Conservation (phyloP, 2,329 filamentous ascomycete genomes). For the Ciborinia camelliae region DNA sequence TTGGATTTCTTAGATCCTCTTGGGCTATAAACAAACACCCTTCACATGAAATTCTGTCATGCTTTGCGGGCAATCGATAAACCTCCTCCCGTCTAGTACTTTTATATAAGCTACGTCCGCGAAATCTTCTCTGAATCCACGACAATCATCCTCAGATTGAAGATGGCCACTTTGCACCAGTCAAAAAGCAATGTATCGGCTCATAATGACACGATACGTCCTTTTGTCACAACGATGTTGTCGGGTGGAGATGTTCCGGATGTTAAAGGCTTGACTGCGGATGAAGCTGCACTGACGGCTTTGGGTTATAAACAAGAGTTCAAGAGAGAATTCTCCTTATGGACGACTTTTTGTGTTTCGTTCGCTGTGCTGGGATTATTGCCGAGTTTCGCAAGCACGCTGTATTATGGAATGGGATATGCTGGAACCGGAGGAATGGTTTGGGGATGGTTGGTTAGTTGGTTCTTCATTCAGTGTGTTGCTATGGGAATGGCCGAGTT, state of each 20-base stretch:
- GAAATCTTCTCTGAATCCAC: background rate
- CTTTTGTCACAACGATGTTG: slow-evolving; percentile 50
- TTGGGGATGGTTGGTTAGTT: slow-evolving; percentile 73
- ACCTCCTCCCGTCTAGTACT: background rate
- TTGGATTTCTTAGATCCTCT: no score
- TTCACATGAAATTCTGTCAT: slow-evolving; percentile 1
- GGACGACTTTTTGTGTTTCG: slow-evolving; percentile 71
- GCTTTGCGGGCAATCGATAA: background rate
- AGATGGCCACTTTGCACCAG: slow-evolving; percentile 9
- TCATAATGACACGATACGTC: slow-evolving; percentile 20
- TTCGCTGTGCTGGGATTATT: slow-evolving; percentile 70
- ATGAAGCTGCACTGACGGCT: slow-evolving; percentile 60
- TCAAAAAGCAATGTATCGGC: slow-evolving; percentile 18
- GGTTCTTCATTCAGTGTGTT: slow-evolving; percentile 68
- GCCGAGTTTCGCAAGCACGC: slow-evolving; percentile 67
- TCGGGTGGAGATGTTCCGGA: slow-evolving; percentile 47
- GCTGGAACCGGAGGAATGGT: slow-evolving; percentile 62
- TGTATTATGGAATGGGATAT: slow-evolving; percentile 67
- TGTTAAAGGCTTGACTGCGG: slow-evolving; percentile 45
- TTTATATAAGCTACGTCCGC: slow-evolving; percentile 10
- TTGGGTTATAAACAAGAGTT: slow-evolving; percentile 55
- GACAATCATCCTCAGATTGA: slow-evolving; percentile 11
- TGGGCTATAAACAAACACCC: background rate
- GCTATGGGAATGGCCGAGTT: slow-evolving; percentile 68
- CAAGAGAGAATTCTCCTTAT: slow-evolving; percentile 66